These are phyloP conservation scores for Colletotrichum sp. DNA, from an alignment of 2,329 filamentous ascomycete species.

Conservation along the genomic window DNA sequence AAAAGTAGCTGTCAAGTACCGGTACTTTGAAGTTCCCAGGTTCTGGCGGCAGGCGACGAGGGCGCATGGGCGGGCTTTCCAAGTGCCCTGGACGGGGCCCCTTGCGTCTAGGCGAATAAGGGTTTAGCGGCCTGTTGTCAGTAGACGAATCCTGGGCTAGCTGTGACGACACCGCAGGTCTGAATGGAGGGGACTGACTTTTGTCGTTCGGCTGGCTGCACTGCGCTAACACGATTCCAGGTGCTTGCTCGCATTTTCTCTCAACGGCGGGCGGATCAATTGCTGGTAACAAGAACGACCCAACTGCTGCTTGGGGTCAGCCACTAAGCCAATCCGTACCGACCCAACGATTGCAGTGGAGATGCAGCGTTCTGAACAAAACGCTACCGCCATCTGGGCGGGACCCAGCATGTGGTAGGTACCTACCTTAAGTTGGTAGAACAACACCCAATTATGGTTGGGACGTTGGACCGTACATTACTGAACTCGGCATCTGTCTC, in stretches of 20 bases:
- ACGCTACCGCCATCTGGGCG: background rate
- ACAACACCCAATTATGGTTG: background rate
- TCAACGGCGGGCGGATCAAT: background rate
- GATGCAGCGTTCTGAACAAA: background rate
- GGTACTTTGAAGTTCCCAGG: constrained; percentile 4
- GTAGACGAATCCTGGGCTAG: constrained; percentile 4
- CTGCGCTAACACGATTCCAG: background rate
- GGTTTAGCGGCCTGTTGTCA: constrained; percentile 19
- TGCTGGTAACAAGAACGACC: background rate
- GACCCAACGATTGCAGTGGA: background rate
- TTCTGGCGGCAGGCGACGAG: background rate
- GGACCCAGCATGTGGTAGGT: background rate
- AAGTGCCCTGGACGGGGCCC: constrained; percentile 14
- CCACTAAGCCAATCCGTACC: background rate
- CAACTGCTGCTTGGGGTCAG: background rate
- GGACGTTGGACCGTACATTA: background rate
- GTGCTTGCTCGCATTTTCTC: background rate
- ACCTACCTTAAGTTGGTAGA: background rate
- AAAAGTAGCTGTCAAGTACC: constrained; percentile 13
- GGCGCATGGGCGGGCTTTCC: background rate
- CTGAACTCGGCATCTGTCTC: background rate
- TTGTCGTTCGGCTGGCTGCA: background rate
- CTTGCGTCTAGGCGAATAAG: constrained; percentile 6
- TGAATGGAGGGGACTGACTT: background rate
- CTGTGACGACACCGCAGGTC: constrained; percentile 14